Evolutionary conservation across 352 stramenopile genomes (phyloP), one percentile per base, ranked within the genome.

Genomic region (Phytophthora vignae): DNA sequence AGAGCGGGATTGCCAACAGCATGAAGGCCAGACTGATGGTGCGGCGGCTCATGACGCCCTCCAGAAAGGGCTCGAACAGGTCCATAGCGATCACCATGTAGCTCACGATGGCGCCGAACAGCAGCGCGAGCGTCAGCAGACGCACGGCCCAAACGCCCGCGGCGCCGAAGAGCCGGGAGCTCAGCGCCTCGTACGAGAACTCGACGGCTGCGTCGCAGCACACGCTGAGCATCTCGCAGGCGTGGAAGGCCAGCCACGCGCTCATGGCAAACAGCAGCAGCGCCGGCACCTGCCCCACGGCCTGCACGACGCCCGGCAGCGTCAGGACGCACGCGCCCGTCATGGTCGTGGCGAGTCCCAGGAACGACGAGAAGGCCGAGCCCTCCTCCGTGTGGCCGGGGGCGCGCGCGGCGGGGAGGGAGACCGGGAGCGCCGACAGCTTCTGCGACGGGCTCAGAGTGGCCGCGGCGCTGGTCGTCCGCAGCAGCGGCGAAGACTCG

Each of bases 71-170:
- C 76, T 92, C 82, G 55, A 96, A 90, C 33, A 96, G 77, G 60
- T 96, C 88, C 84, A 93, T 94, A 25, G 84, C 83, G 69, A 96
- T 93, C 12, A 96, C 84, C 70, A 91, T 93, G 77, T 94, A 94
- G 76, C 82, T 93, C 44, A 96, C 82, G 36, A 93, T 80, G 22
- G 87, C 85, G 59, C 88, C 88, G 56, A 96, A 96, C 21, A 94
- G 77, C 61, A 96, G 74, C 54, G 87, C 69, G 52, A 96, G 71
- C 55, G 87, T 93, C 40, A 94, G 66, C n/a, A 90, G 50, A 31
- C 88, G 88, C 48, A 96, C 81, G 44, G 77, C 74, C 87, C 87
- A 96, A 8, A 96, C 83, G 61, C 85, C 85, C 4, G 79, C 56
- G 4, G 87, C 79, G 27, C 81, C 81, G 31, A 94, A 92, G 15